phyloP scores from a whole-genome alignment of 2,329 filamentous ascomycete genomes.

The Penicillium psychrosexuale region DNA sequence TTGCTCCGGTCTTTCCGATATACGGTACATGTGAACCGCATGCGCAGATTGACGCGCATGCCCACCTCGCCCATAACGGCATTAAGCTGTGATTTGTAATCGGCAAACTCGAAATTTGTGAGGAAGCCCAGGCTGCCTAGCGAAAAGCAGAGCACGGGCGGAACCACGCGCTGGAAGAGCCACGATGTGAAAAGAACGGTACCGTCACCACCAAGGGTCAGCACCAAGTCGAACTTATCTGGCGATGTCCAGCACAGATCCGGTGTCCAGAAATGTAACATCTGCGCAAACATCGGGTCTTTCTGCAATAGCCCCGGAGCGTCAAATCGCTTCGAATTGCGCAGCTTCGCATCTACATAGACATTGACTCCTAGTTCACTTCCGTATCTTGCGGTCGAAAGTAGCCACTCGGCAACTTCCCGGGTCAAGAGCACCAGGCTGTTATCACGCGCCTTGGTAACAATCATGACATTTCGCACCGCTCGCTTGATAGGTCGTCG shows the following conservation, averaged over 20 bases:
- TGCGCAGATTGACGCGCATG: slow-evolving; percentile 95
- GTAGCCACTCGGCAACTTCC: slow-evolving; percentile 82
- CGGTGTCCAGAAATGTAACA: slow-evolving; percentile 94
- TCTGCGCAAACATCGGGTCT: slow-evolving; percentile 72
- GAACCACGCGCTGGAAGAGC: slow-evolving; percentile 94
- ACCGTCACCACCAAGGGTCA: slow-evolving; percentile 92
- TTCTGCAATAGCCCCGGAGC: slow-evolving; percentile 67
- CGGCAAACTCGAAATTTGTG: slow-evolving; percentile 92
- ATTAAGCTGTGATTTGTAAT: slow-evolving; percentile 82
- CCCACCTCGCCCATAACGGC: slow-evolving; percentile 89
- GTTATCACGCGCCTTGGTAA: slow-evolving; percentile 96
- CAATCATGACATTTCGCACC: slow-evolving; percentile 94
- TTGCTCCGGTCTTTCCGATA: slow-evolving; percentile 64
- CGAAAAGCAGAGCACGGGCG: slow-evolving; percentile 87
- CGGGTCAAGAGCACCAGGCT: slow-evolving; percentile 83
- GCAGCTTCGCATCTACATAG: slow-evolving; percentile 95
- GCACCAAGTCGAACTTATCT: slow-evolving; percentile 92
- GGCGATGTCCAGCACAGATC: slow-evolving; percentile 92
- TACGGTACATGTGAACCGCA: slow-evolving; percentile 98
- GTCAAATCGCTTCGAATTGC: slow-evolving; percentile 83
- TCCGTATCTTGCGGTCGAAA: slow-evolving; percentile 84
- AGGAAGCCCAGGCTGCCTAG: slow-evolving; percentile 91
- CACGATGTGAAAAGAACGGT: slow-evolving; percentile 94
- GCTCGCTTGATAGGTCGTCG: slow-evolving; percentile 87
- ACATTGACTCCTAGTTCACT: slow-evolving; percentile 90